phyloP scores from a whole-genome alignment of 2,329 filamentous ascomycete species.

The Pseudogymnoascus sp. region DNA sequence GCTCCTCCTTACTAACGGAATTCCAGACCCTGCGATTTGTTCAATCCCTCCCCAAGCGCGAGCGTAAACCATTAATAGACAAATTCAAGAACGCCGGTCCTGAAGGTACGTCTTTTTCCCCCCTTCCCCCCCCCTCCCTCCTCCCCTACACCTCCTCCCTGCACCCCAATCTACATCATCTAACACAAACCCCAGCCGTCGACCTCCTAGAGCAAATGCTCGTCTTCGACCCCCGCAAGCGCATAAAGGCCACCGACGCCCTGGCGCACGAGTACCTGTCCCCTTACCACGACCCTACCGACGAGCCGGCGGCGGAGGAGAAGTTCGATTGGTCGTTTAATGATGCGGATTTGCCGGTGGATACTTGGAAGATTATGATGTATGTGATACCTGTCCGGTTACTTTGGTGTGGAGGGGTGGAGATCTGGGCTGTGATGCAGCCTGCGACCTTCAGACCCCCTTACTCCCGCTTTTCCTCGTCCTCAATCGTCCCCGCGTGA shows the following conservation, averaged over 20 bases:
- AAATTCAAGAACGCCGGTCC: conserved; percentile 96
- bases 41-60: conserved; percentile 90
- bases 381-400: conserved; percentile 39
- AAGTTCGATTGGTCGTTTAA: conserved; percentile 99
- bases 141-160: too few species aligned
- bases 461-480: conserved; percentile 21
- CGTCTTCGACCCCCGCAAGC: conserved; percentile 95
- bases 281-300: conserved; percentile 93
- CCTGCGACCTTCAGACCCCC: background rate
- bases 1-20: conserved; percentile 20
- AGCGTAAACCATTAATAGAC: conserved; percentile 73
- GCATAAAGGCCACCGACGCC: conserved; percentile 78
- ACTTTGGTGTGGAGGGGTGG: background rate
- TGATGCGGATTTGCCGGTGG: conserved; percentile 90
- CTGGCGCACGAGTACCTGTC: conserved; percentile 88
- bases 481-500: too few species aligned
- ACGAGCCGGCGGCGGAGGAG: conserved; percentile 90
- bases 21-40: conserved; percentile 86
- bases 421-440: too few species aligned
- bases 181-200: conserved; percentile 54
- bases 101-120: conserved; percentile 54
- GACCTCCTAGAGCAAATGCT: conserved; percentile 95
- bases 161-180: conserved; percentile 12
- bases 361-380: conserved; percentile 99
- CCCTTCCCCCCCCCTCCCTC: conserved; percentile 13